Conservation (phyloP, 805 yeast species). For the Hemisphaericaspora nanyangensis region DNA sequence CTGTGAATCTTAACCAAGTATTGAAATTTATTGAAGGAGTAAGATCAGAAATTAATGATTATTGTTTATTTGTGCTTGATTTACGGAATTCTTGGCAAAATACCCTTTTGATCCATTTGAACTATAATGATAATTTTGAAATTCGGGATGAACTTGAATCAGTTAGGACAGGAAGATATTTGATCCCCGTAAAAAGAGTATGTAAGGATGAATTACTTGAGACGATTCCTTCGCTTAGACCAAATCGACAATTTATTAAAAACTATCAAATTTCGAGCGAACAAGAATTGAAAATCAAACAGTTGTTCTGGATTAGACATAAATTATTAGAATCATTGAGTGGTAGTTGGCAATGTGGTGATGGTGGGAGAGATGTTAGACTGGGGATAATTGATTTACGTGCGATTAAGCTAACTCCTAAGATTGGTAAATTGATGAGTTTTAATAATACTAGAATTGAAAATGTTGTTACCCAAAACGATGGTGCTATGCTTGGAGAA, state of each 20-base stretch:
- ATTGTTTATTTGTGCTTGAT: conserved; percentile 66
- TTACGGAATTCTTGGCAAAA: conserved; percentile 79
- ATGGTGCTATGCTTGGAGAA: conserved; percentile 12
- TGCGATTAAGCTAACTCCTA: conserved; percentile 55
- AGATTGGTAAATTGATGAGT: conserved; percentile 54
- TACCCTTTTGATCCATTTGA: conserved; percentile 29
- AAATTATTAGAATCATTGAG: conserved; percentile 52
- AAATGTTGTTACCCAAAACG: conserved; percentile 1
- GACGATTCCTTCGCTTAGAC: conserved; percentile 65
- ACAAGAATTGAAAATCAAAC: conserved; percentile 54
- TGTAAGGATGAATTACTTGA: conserved; percentile 35
- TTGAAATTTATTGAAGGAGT: conserved; percentile 23
- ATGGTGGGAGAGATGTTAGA: conserved; percentile 20
- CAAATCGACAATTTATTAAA: conserved; percentile 62
- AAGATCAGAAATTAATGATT: conserved; percentile 40
- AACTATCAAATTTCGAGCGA: conserved; percentile 51
- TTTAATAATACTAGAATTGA: conserved; percentile 37
- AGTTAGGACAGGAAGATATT: conserved; percentile 44
- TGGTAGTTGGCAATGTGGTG: conserved; percentile 60
- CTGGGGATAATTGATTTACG: conserved; percentile 65
- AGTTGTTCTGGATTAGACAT: conserved; percentile 79
- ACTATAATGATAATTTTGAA: conserved; percentile 24
- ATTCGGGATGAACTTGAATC: conserved; percentile 29
- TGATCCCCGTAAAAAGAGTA: conserved; percentile 67
- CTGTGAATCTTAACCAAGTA: conserved; percentile 21